Base-by-base conservation (phyloP, 1,284 basidiomycete species). In the Tremellales sp. region DNA sequence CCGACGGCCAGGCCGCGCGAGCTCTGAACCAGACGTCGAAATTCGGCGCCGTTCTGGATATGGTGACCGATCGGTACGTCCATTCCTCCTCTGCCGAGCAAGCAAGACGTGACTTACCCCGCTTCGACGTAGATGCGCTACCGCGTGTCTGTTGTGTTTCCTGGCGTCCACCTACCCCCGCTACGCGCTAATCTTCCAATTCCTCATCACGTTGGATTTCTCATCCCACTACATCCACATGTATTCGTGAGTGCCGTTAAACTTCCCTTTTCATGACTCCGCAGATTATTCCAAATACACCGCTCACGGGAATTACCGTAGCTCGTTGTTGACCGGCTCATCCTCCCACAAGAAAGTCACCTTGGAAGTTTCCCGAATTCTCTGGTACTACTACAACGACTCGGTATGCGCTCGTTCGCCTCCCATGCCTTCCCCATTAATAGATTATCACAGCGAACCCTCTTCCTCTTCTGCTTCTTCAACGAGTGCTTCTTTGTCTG, bases 181-280 rank as follows among this genome's bases (percentile, higher is more conserved):
- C 27, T 87, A 78, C 57, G 87, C 92, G 3, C 76, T 95, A 43
- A 66, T 85, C 42, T 97, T 98, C 78, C 92, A 97, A 74, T 86
- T 87, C 71, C 82, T 99, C 53, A 97, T 99, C 73, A 83, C 93
- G 0, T 83, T 99, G 54, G 95, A 99, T 74, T 99, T 99, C 71
- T 86, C 86, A 57, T 94, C 90, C 63, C 94, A 99, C 73, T 99
- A 97, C 76, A 97, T 99, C 81, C 95, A 98, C 76, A 99, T 99
- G 94, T 97, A 97, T 75, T 94, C 91, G 92, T 92, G 62, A 51
- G 80, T 72, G 14, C 19, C 12, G 36, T 24, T n/a, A n/a, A n/a
- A n/a, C 29, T 12, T 32, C 4, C 10, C 29, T 13, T 24, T 16
- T 14, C 48, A 32, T 10, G 16, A 28, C 34, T 16, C 34, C 34